Evolutionary conservation across 345 rosid genomes (phyloP), one percentile per base, ranked within the genome.

Genomic region (Brassica rapa): DNA sequence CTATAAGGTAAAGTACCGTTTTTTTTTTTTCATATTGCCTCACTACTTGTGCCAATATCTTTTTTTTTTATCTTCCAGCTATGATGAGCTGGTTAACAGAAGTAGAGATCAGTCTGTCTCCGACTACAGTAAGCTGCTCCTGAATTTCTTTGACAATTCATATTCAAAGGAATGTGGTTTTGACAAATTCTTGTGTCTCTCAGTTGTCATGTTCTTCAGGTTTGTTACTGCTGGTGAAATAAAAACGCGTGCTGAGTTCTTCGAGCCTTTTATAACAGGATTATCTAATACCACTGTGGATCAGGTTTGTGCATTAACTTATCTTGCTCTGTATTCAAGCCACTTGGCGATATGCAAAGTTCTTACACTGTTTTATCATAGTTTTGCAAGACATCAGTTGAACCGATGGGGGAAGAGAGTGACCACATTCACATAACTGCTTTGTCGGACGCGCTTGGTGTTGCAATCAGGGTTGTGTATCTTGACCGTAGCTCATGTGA

Each of bases 341-440:
- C 63, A n/a, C 30, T 71, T 57, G 15, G 35, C 14, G 14, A 25
- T 46, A 65, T 59, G 14, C 15, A n/a, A 71, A 66, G 29, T 1
- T 43, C 15, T 70, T 14, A 75, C 66, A 68, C 49, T 78, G 73
- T 63, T 32, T 25, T 82, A 76, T 53, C n/a, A 30, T 85, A 96
- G 99, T 96, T 94, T 77, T 93, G 99, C 98, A 96, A 93, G 87
- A 86, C 98, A 23, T 87, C 99, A 0, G 98, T 96, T 76, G 99
- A 96, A 85, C 99, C 99, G 6, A 96, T 96, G 99, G 98, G 99
- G 60, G 99, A 96, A 84, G 98, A 93, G 86, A 96, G 99, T 49
- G 99, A 96, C 77, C 99, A 91, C 81, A 90, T 96, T 66, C 98
- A 96, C 88, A 96, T 96, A 65, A 93, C 90, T 51, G 97, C 99